phyloP scores from a whole-genome alignment of 495 filamentous ascomycete species.

The Alectoria sarmentosa region DNA sequence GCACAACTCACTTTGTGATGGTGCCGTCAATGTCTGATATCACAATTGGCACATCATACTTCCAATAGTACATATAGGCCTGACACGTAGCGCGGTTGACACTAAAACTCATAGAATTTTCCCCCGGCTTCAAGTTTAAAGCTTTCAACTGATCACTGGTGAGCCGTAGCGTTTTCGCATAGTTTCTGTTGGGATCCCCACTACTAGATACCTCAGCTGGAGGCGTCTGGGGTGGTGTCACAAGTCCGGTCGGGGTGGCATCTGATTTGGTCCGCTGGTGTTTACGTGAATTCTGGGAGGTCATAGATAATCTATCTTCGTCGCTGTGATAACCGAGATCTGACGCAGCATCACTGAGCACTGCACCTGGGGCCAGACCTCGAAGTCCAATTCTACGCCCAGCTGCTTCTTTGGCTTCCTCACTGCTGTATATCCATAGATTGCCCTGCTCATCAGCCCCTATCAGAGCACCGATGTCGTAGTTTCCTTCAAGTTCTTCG shows the following conservation, averaged over 20 bases:
- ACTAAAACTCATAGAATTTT: slow-evolving; percentile 90
- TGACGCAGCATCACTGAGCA: slow-evolving; percentile 68
- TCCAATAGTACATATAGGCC: slow-evolving; percentile 91
- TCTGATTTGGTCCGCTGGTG: slow-evolving; percentile 63
- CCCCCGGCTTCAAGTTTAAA: slow-evolving; percentile 70
- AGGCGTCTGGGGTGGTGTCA: slow-evolving; percentile 74
- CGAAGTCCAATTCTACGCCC: slow-evolving; percentile 45
- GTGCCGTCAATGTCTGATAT: slow-evolving; percentile 99
- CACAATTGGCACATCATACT: slow-evolving; percentile 80
- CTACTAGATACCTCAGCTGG: slow-evolving; percentile 42
- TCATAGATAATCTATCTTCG: slow-evolving; percentile 39
- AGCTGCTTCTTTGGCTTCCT: slow-evolving; percentile 83
- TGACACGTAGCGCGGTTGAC: slow-evolving; percentile 90
- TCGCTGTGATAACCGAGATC: slow-evolving; percentile 96
- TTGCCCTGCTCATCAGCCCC: slow-evolving; percentile 93
- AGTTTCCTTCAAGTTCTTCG: slow-evolving; percentile 88
- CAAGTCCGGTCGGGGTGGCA: slow-evolving; percentile 54
- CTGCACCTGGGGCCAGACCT: slow-evolving; percentile 44
- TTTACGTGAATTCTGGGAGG: slow-evolving; percentile 33
- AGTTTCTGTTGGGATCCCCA: slow-evolving; percentile 70
- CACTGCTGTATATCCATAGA: slow-evolving; percentile 96
- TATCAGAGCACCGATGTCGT: slow-evolving; percentile 93
- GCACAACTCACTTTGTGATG: slow-evolving; percentile 70
- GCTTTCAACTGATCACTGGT: slow-evolving; percentile 94
- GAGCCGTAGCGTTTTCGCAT: slow-evolving; percentile 94